Evolutionary conservation across 2,329 filamentous ascomycete genomes (phyloP), one percentile per base, ranked within the genome.

Genomic region (Pseudocercospora macadamiae): DNA sequence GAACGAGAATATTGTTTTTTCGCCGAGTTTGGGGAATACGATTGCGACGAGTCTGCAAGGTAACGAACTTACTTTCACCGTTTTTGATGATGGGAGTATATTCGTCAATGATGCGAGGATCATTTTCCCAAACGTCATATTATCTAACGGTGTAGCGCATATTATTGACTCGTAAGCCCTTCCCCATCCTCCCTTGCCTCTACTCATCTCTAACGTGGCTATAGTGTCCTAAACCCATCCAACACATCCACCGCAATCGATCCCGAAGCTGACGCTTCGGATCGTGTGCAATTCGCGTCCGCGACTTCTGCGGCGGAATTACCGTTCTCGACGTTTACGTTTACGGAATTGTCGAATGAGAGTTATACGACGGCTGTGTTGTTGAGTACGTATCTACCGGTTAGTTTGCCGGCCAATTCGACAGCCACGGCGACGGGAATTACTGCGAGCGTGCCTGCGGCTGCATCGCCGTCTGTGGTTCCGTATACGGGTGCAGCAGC

Each of bases 101-200:
- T 51, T 51, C 18, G 48, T 51, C 28, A 51, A 51, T 10, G 48
- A 36, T 36, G 48, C 48, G n/a, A 51, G 26, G 10, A 16, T 51
- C n/a, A 32, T 51, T 8, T 51, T 51, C 34, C 30, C 48, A 7
- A 51, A 51, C 19, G 48, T 51, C 48, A 51, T 51, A 21, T 18
- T 51, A 25, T 36, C 28, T n/a, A 51, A 51, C 19, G 48, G 48
- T 4, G 48, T 51, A 12, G 48, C 48, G 18, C 48, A 51, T 36
- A 23, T 51, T 19, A 51, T 51, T 19, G 48, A 51, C 10, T 34
- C 28, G 48, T 51, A 23, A 18, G n/a, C n/a, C n/a, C n/a, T n/a
- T n/a, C n/a, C n/a, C n/a, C n/a, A n/a, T n/a, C n/a, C n/a, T n/a
- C n/a, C n/a, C n/a, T n/a, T n/a, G n/a, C n/a, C n/a, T n/a, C n/a